Base-by-base conservation (phyloP, 805 yeast genomes). In the Saturnispora mendoncae region DNA sequence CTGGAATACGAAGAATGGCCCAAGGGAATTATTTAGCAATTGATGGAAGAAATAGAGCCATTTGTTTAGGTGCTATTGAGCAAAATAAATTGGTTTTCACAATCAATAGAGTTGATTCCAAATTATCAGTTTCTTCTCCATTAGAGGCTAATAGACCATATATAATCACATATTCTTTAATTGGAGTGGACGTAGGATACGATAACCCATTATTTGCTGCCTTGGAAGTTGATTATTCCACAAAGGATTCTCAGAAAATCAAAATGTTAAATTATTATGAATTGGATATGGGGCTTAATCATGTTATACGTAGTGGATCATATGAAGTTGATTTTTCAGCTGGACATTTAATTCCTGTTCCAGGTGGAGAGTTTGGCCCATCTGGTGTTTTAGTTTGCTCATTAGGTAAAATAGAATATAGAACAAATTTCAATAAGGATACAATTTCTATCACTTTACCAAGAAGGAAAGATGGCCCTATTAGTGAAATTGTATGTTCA, bases 201-300 rank as follows among this genome's bases (percentile, higher is more conserved):
- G 92, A 82, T 15, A 87, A 86, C 53, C 97, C 97, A 0, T 55
- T 76, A 8, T 90, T 88, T 70, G 94, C 86, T 0, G 71, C 88
- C 0, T 60, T 92, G 6, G 97, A 90, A 54, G 61, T 73, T 6
- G 80, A 75, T 40, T 69, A 74, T 43, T 53, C 65, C 6, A 54
- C 57, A 24, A 54, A 51, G 17, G 53, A 54, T 20, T 42, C 44
- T 6, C 35, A 44, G 8, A 23, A 38, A 9, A 41, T 46, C 17
- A 42, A 47, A 14, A 49, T 53, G 23, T 63, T 90, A 39, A 71
- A 75, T 3, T 82, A 74, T 55, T 90, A 90, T 61, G 90, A 85
- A 53, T 62, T 88, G 20, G 97, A 92, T 57, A 69, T 84, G 31
- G 96, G 97, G 1, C 64, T 90, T 36, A 88, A 88, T 53, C 83